Conservation (phyloP, 352 stramenopile species). For the Blastocystis sp. region DNA sequence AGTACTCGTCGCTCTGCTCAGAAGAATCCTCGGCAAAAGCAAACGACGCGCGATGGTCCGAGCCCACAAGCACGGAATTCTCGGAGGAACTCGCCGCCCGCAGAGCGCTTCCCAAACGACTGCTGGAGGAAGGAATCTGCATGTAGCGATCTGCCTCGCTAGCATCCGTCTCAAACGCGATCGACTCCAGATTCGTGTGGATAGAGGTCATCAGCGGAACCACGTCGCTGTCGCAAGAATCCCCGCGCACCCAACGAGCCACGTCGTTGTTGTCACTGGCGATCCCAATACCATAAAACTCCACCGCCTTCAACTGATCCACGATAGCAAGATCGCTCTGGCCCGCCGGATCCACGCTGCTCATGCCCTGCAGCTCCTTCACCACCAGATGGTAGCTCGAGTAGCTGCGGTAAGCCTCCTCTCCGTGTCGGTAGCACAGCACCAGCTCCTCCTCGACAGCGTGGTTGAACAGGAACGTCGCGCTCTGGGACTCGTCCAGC, state of each 20-base stretch:
- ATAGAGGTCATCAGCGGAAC: constrained; percentile 30
- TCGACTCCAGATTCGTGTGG: neutral
- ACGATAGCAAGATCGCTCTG: constrained; percentile 28
- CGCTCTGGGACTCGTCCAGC: neutral
- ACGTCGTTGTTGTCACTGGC: neutral
- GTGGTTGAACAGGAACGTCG: neutral
- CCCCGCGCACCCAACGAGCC: constrained; percentile 39
- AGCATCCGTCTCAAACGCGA: neutral
- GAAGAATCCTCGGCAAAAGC: constrained; percentile 47
- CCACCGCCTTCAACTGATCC: constrained; percentile 12
- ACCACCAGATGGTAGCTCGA: neutral
- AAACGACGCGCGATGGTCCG: neutral
- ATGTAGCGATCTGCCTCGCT: neutral
- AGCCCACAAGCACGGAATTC: constrained; percentile 7
- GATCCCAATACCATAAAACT: constrained; percentile 35
- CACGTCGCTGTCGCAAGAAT: constrained; percentile 35
- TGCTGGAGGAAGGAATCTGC: neutral
- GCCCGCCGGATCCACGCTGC: neutral
- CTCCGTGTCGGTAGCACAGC: constrained; percentile 19
- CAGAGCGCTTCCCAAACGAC: constrained; percentile 6
- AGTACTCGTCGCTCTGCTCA: constrained; percentile 11
- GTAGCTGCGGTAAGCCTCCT: constrained; percentile 1
- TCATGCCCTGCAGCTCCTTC: neutral
- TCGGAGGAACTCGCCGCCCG: neutral
- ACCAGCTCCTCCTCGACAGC: neutral